Evolutionary conservation across 148 eudicot genomes (phyloP).

Genomic region (Agrostemma githago): DNA sequence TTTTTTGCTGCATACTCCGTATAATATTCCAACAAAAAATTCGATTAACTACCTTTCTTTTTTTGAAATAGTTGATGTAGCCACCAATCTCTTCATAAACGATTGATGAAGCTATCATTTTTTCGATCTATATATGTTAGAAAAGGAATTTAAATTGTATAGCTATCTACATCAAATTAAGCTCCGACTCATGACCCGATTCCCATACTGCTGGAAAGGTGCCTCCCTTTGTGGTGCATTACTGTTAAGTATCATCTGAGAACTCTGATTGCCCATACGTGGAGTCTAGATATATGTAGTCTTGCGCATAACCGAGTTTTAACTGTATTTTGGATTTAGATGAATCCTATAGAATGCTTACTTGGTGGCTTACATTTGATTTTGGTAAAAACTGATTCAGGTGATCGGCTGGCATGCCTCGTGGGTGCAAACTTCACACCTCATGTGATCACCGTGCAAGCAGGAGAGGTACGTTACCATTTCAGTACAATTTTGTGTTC

Average conservation of each 20-base stretch:
- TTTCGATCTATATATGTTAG: not conserved
- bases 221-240: not conserved
- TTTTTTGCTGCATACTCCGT: not conserved
- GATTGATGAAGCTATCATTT: not conserved
- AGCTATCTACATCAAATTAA: not conserved
- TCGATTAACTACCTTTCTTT: not conserved
- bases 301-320: not conserved
- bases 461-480: slow-evolving; percentile 60
- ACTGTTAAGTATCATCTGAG: not conserved
- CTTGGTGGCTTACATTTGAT: slow-evolving; percentile 9
- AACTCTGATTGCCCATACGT: not conserved
- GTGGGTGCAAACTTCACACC: slow-evolving; percentile 78
- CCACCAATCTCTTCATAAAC: not conserved
- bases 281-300: not conserved
- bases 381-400: slow-evolving; percentile 29
- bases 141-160: not conserved
- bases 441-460: slow-evolving; percentile 74
- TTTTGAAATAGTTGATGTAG: not conserved
- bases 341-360: not conserved
- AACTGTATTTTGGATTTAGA: not conserved
- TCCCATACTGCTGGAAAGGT: not conserved
- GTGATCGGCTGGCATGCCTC: slow-evolving; percentile 43
- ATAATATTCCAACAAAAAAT: not conserved
- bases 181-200: not conserved
- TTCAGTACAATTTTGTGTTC: not conserved